Base-by-base conservation (phyloP, 441 rosid species). In the Bocquillonia castaneifolia region DNA sequence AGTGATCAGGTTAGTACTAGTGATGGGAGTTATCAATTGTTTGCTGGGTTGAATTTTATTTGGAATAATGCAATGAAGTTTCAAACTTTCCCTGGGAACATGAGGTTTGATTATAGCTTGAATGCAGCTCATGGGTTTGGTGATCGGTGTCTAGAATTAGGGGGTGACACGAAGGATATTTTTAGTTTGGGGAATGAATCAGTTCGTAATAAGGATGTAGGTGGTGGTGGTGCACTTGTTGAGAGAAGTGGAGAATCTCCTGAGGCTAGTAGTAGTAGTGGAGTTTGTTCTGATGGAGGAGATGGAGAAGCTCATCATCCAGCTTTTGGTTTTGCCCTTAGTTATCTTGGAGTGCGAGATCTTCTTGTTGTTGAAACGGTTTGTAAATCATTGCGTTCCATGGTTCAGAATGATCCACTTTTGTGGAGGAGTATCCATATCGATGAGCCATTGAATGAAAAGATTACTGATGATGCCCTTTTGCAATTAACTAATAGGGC, bases 51-150 rank as follows among this genome's bases (percentile, higher is more conserved):
- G 81, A 88, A 91, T 78, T 82, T 83, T 65, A 69, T 94, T 50
- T 90, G 93, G 92, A 90, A 80, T 66, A 90, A 88, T 74, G 97
- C 93, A 4, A 76, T 90, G 88, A 73, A 72, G 83, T 79, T 87
- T 68, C 96, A 80, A 77, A 67, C 81, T 0, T 78, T 86, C 45
- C 91, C 96, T 0, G 85, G 79, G 77, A 77, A 69, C 59, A 32
- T 67, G 59, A 81, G 71, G 48, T 75, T 72, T 64, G 78, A 63
- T 72, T 56, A 57, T 69, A 72, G 64, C 47, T 64, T 52, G 12
- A 70, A 72, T 66, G 59, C 65, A 3, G 71, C 60, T 18, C 63
- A 76, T 59, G 82, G 85, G 59, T 71, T 77, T 65, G 76, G 80
- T 59, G 28, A 48, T 48, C 82, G 72, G 53, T 68, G 15, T 53